Percentiles rank a stretch among this genome's conserved stretches.
These are phyloP conservation scores for Leishmania braziliensis DNA, from an alignment of 208 protist genomes.

Conservation along the genomic window DNA sequence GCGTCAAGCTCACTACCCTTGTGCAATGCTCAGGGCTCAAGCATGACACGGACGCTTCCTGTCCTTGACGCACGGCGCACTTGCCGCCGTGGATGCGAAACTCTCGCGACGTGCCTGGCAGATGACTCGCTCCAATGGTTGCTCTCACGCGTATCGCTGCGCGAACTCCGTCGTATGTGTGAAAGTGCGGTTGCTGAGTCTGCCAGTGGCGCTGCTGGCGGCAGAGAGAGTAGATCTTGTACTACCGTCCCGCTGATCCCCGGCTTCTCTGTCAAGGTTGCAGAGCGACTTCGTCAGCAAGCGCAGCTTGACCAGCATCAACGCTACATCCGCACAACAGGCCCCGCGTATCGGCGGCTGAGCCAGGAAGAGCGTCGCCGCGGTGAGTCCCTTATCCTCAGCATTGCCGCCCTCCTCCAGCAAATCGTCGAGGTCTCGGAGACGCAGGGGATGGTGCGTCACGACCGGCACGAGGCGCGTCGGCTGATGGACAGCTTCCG, in stretches of 20 bases:
- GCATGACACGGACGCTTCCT: not conserved
- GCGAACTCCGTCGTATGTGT: slow-evolving; percentile 8
- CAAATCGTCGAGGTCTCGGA: slow-evolving; percentile 51
- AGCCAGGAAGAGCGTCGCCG: slow-evolving; percentile 44
- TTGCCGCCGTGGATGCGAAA: not conserved
- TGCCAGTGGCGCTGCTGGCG: not conserved
- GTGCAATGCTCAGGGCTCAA: not conserved
- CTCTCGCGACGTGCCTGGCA: not conserved
- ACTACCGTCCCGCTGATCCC: not conserved
- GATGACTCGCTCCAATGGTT: slow-evolving; percentile 21
- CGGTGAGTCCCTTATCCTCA: slow-evolving; percentile 41
- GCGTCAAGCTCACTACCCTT: not conserved
- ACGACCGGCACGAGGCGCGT: slow-evolving; percentile 45
- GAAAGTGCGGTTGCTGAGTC: not conserved
- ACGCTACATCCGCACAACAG: slow-evolving; percentile 25
- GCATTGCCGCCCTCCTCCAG: slow-evolving; percentile 59
- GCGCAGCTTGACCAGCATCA: slow-evolving; percentile 16
- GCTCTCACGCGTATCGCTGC: slow-evolving; percentile 15
- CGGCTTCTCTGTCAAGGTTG: slow-evolving; percentile 2
- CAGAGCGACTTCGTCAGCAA: slow-evolving; percentile 15
- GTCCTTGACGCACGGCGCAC: not conserved
- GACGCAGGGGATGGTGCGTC: slow-evolving; percentile 39
- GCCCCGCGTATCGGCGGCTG: slow-evolving; percentile 28
- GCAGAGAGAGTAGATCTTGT: not conserved
- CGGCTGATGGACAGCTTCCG: slow-evolving; percentile 48